Evolutionary conservation across 768 basidiomycete species (phyloP).

Genomic region (Naematelia aurantialba): DNA sequence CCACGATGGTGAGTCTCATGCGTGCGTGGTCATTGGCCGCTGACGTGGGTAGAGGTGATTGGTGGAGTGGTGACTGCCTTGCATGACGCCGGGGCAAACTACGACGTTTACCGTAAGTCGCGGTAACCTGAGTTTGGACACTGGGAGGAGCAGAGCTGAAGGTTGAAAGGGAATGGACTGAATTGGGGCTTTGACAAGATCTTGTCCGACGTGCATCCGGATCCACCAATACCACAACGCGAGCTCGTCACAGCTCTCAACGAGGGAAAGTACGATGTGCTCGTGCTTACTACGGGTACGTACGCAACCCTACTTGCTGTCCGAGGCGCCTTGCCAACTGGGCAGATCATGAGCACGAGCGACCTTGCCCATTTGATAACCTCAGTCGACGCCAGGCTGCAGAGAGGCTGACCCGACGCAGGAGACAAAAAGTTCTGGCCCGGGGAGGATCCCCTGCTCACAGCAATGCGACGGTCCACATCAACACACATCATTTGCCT

Average conservation of each 20-base stretch:
- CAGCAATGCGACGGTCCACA: neutral
- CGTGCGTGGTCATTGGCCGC: neutral
- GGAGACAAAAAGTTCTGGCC: neutral
- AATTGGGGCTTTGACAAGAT: neutral
- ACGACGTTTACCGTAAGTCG: neutral
- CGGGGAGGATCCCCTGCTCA: neutral
- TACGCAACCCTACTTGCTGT: no score
- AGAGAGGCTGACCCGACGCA: neutral
- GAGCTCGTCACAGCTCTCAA: neutral
- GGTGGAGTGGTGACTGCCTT: neutral
- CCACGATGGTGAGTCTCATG: neutral
- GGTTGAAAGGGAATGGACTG: neutral
- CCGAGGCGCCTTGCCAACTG: no score
- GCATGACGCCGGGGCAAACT: neutral
- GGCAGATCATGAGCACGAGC: no score
- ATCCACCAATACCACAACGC: neutral
- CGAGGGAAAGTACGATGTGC: neutral
- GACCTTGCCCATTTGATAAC: no score
- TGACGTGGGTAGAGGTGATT: neutral
- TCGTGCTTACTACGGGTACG: neutral
- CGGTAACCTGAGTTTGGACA: neutral
- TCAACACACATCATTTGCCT: neutral
- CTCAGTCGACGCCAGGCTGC: no score
- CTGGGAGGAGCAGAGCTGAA: neutral
- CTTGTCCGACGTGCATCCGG: neutral